These are phyloP conservation scores for Podospora pseudoanserina DNA, from an alignment of 495 filamentous ascomycete genomes.

Conservation along the genomic window DNA sequence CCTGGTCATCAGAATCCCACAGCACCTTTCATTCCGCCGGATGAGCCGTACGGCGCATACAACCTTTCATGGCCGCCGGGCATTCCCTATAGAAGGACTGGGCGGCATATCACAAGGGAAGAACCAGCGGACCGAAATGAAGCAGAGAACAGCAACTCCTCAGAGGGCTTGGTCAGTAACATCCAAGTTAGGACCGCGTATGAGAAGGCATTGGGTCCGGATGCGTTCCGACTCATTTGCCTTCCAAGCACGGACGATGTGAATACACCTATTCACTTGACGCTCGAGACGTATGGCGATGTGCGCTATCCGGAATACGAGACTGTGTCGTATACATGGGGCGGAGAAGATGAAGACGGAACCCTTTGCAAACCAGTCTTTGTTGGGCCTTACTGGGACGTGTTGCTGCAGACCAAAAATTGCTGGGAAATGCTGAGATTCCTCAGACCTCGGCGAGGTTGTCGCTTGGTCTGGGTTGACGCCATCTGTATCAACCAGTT, in stretches of 20 bases:
- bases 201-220: not conserved
- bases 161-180: not conserved
- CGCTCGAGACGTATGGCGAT: conserved; percentile 21
- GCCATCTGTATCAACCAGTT: conserved; percentile 26
- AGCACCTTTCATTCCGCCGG: not conserved
- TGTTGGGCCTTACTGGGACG: conserved; percentile 32
- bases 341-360: conserved; percentile 27
- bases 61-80: not conserved
- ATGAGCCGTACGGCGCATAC: conserved; percentile 9
- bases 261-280: conserved; percentile 21
- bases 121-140: not conserved
- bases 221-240: conserved; percentile 13
- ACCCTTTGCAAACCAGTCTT: conserved; percentile 21
- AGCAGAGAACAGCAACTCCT: not conserved
- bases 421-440: conserved; percentile 31
- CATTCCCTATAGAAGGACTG: not conserved
- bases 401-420: conserved; percentile 31
- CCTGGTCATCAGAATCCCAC: not conserved
- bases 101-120: not conserved
- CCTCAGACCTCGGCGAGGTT: conserved; percentile 18
- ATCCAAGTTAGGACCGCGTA: not conserved
- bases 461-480: conserved; percentile 21
- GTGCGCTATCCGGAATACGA: conserved; percentile 33
- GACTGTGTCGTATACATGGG: conserved; percentile 32
- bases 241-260: conserved; percentile 7